Conservation (phyloP, 2,329 filamentous ascomycete species). For the Cercospora berteroae region DNA sequence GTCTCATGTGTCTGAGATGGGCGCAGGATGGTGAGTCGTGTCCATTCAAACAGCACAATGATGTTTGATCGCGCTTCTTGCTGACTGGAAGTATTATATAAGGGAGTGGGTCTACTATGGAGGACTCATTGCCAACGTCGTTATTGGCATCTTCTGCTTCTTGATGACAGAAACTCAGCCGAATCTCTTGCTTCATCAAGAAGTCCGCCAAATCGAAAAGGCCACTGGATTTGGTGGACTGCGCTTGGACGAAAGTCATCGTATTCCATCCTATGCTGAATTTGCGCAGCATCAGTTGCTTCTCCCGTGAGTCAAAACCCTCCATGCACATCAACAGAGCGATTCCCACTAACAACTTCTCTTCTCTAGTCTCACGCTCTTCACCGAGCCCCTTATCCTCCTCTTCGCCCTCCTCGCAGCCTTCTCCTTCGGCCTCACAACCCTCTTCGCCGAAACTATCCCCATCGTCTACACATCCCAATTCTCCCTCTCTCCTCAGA, state of each 20-base stretch:
- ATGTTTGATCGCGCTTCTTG: neutral
- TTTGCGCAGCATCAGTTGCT: constrained; percentile 6
- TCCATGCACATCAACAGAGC: neutral
- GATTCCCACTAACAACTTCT: neutral
- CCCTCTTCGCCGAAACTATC: constrained; percentile 48
- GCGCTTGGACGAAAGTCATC: constrained; percentile 40
- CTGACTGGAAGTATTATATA: neutral
- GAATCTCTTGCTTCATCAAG: constrained; percentile 41
- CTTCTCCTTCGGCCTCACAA: constrained; percentile 45
- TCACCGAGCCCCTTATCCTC: constrained; percentile 50
- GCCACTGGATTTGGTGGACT: constrained; percentile 31
- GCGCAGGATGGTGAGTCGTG: constrained; percentile 24
- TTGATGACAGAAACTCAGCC: constrained; percentile 48
- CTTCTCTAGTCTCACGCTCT: constrained; percentile 32
- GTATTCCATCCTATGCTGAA: constrained; percentile 43
- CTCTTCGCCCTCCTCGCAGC: constrained; percentile 46
- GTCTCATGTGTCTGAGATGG: constrained; percentile 24
- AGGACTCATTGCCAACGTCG: constrained; percentile 41
- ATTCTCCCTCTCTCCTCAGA: constrained; percentile 35
- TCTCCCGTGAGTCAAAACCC: constrained; percentile 3
- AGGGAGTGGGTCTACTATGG: constrained; percentile 50
- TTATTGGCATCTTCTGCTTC: constrained; percentile 39
- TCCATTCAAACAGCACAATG: neutral
- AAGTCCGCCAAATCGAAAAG: constrained; percentile 36
- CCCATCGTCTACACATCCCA: constrained; percentile 40